Percentiles rank a stretch among this genome's conserved stretches.
Evolutionary conservation across 1,284 basidiomycete species (phyloP).

Genomic region (Coniferiporia sulphurascens): DNA sequence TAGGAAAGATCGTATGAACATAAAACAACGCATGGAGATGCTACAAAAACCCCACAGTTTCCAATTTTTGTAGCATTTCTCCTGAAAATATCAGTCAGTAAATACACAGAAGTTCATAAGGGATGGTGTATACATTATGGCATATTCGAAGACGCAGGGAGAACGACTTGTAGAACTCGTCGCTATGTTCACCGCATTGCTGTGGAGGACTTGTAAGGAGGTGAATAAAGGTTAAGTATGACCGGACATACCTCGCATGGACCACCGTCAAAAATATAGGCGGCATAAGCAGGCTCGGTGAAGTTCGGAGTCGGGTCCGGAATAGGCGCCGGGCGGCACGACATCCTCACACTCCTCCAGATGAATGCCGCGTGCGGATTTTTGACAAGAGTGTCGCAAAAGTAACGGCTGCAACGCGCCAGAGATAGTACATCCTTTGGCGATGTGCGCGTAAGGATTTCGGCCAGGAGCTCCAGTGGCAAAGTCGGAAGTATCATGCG

Average conservation of each 20-base stretch:
- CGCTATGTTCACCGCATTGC: constrained; percentile 27
- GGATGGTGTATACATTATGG: constrained; percentile 31
- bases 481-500: constrained; percentile 21
- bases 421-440: constrained; percentile 44
- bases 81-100: constrained; percentile 1
- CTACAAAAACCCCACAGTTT: not conserved
- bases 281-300: constrained; percentile 46
- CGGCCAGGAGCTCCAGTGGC: constrained; percentile 44
- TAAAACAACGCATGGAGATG: not conserved
- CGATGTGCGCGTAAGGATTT: constrained; percentile 37
- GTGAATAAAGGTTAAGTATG: not conserved
- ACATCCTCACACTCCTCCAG: constrained; percentile 44
- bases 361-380: constrained; percentile 38
- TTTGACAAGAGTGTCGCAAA: constrained; percentile 41
- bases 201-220: not conserved
- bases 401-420: constrained; percentile 42
- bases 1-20: not conserved
- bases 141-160: constrained; percentile 41
- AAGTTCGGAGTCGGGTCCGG: constrained; percentile 41
- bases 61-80: not conserved
- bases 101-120: constrained; percentile 1
- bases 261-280: constrained; percentile 55
- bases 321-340: constrained; percentile 32
- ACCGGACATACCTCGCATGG: constrained; percentile 44
- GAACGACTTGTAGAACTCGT: constrained; percentile 39